Base-by-base conservation (phyloP, 257 asterid genomes). In the Solanum chaucha region DNA sequence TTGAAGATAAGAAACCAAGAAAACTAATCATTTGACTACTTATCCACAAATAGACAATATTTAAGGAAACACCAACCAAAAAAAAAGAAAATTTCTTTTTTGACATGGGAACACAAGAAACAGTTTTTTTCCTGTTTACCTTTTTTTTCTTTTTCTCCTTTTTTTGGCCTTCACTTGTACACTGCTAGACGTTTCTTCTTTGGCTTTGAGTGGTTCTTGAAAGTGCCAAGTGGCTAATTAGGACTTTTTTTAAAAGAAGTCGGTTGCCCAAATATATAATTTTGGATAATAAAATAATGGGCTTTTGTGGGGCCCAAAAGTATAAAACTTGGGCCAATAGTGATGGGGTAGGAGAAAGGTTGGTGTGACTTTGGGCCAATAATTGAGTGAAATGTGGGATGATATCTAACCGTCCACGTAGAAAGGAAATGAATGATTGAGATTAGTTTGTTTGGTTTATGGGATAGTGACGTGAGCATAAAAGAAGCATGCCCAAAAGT, bases 241-340 rank as follows among this genome's bases (percentile, higher is more conserved):
- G 5, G 12, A 71, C 44, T 61, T 61, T 74, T 74, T 32, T 85
- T 68, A 6, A 14, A 30, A 35, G 11, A 85, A 41, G 59, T 38
- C 26, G 61, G 75, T 64, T 14, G 77, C 78, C 41, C 46, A 73
- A 40, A 70, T 67, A 85, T 44, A 85, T 38, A 68, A 71, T 20
- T 48, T 48, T 15, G 85, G 64, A 26, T 48, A 85, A 85, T 70
- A 40, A 26, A 70, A 8, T 55, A 85, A 68, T 71, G 44, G 65
- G 67, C n/a, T 5, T 68, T 71, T 19, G 92, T 89, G 92, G 96
- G 93, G 32, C 87, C 94, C 87, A 80, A 78, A n/a, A 55, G 5
- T 75, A 15, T 85, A 86, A 89, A 84, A 85, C 95, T 92, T 92
- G 96, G 94, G 65, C 93, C 92, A 90, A 89, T 90, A 38, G 20